These are phyloP conservation scores for Diplogelasinospora grovesii DNA, from an alignment of 495 filamentous ascomycete genomes.

Conservation along the genomic window DNA sequence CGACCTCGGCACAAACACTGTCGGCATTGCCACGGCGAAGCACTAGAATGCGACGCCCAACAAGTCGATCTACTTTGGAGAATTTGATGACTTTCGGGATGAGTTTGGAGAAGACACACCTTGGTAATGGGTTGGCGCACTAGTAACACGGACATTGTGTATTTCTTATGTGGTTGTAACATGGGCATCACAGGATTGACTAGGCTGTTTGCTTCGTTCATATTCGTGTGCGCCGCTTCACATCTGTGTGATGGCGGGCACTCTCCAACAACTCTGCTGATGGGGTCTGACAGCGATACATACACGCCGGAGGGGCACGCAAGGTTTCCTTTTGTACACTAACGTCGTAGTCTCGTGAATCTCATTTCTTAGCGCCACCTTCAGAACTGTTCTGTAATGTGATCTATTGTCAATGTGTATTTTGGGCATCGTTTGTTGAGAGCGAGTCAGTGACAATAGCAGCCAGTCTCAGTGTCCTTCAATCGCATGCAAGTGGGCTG, in stretches of 20 bases:
- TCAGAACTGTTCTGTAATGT: background rate
- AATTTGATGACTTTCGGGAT: background rate
- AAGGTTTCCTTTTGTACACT: constrained; percentile 15
- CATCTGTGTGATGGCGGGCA: background rate
- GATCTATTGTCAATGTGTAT: too few relatives aligned
- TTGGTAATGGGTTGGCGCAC: background rate
- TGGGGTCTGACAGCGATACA: background rate
- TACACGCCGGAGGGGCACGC: background rate
- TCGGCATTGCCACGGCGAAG: constrained; percentile 84
- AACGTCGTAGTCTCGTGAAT: constrained; percentile 4
- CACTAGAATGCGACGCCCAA: constrained; percentile 10
- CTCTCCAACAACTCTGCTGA: background rate
- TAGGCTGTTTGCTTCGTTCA: background rate
- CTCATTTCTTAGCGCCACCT: too few relatives aligned
- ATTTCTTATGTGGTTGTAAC: constrained; percentile 8
- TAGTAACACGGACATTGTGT: background rate
- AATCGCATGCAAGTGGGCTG: too few relatives aligned
- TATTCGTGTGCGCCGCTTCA: background rate
- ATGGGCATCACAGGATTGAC: background rate
- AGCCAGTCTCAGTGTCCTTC: too few relatives aligned
- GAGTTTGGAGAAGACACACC: background rate
- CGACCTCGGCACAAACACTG: constrained; percentile 74
- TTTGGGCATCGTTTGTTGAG: too few relatives aligned
- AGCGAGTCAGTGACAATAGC: too few relatives aligned
- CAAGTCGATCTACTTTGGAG: background rate